Evolutionary conservation across 495 filamentous ascomycete species (phyloP), one percentile per base, ranked within the genome.

Genomic region (Penicillium bialowiezense): DNA sequence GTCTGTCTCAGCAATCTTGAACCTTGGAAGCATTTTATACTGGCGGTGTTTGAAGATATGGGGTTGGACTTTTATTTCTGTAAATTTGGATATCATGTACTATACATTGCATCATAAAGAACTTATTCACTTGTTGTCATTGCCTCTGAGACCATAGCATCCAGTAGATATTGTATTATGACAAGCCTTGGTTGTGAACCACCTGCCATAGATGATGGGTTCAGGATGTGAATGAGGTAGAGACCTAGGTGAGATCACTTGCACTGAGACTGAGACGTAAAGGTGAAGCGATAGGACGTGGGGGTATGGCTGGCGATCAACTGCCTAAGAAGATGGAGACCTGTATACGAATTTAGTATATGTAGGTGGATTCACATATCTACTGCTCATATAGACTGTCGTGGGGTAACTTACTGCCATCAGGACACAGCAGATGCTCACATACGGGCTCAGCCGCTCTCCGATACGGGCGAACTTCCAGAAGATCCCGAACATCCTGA

Each of bases 401-500:
- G 13, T 28, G 37, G 32, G 17, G n/a, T 7, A 14, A 81, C 87
- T 76, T 66, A 97, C 93, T 51, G 95, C 95, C 91, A 97, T 97
- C 55, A 89, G 60, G 8, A 96, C 73, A 66, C 95, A 97, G 67
- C 90, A 96, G 59, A 97, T 71, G 71, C 91, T 95, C 48, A 98
- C 89, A 65, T 98, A 97, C 35, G 93, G 95, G 60, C 91, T 96
- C 45, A 98, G 69, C 48, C 93, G 75, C 76, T 98, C 93, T 21
- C 93, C 93, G 61, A 98, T 83, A 52, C 93, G 78, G 24, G 93
- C 93, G 51, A 85, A 93, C 68, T 97, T 97, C 93, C 93, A 98
- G 70, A 98, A 96, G 39, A 93, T 84, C 34, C 91, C 91, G 55
- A 88, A 83, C 12, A 95, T 68, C 18, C 90, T 93, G 62, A 37